These are phyloP conservation scores for Nicotiana otophora DNA, from an alignment of 257 asterid genomes.

Conservation along the genomic window DNA sequence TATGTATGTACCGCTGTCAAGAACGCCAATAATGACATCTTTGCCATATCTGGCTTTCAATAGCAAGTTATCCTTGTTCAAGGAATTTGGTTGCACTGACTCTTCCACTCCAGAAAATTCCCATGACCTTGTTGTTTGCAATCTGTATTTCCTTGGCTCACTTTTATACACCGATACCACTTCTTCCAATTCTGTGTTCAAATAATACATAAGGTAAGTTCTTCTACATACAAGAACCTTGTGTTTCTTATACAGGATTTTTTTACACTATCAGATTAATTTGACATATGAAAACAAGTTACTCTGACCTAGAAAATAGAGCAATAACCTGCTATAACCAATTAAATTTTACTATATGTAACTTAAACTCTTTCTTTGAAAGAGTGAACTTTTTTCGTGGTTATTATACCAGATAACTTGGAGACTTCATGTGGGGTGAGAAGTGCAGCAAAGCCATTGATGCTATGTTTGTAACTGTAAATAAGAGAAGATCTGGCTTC, in stretches of 20 bases:
- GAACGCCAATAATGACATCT: constrained; percentile 59
- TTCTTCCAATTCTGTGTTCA: constrained; percentile 52
- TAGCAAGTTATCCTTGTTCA: constrained; percentile 42
- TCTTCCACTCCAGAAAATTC: constrained; percentile 61
- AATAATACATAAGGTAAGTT: no score
- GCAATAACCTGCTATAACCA: not conserved
- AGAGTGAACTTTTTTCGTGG: not conserved
- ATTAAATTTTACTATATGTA: not conserved
- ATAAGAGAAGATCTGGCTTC: constrained; percentile 75
- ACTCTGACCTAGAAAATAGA: not conserved
- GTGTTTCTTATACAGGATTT: not conserved
- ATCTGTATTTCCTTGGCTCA: constrained; percentile 44
- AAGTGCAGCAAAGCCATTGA: constrained; percentile 88
- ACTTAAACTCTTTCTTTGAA: not conserved
- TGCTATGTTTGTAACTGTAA: constrained; percentile 78
- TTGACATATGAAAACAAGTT: not conserved
- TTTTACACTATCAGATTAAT: not conserved
- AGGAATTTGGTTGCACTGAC: not conserved
- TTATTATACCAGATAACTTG: constrained; percentile 40
- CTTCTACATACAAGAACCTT: not conserved
- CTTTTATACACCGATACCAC: constrained; percentile 64
- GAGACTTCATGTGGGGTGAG: constrained; percentile 67
- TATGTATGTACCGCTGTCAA: constrained; percentile 57
- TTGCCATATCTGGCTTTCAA: constrained; percentile 63
- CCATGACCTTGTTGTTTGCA: constrained; percentile 97